Evolutionary conservation across 441 rosid species (phyloP), one percentile per base, ranked within the genome.

Genomic region (Erodium trifolium): DNA sequence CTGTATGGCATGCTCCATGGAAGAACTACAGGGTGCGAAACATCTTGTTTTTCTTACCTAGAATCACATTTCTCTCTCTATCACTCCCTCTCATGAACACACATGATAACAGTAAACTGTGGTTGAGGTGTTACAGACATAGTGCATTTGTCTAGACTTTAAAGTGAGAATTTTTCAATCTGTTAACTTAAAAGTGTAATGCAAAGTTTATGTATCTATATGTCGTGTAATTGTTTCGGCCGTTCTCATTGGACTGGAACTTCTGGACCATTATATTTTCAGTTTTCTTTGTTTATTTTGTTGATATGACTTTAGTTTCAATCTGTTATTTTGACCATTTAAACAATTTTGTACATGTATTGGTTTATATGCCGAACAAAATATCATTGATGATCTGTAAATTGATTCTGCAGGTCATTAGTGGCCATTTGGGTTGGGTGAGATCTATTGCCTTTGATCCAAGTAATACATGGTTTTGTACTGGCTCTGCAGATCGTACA

Each of bases 401-500:
- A 37, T 68, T 75, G 62, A 41, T 74, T 70, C 59, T 73, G 69
- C 66, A 88, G 90, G 92, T 86, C 72, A 89, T 94, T 72, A 89
- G 93, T 65, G 97, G 96, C 53, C 99, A 94, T 80, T 79, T 94
- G 85, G 99, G 99, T 69, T 94, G 98, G 98, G 98, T 94, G 68
- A 85, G 98, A 80, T 90, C 98, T 63, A 64, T 94, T 53, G 96
- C 98, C 37, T 34, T 34, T 34, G 37, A 34, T 34, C 37, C 37
- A 34, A 34, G 37, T 34, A 34, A 34, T 34, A 72, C 82, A 65
- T 90, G 97, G 98, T 94, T 94, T 76, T 92, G 98, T 74, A 92
- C 97, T 73, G 99, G 99, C 53, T 94, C 98, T 70, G 97, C 98
- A n/a, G 98, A 94, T 79, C 90, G 97, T 68, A 90, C 96, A 49